phyloP scores from a whole-genome alignment of 2,329 filamentous ascomycete species.

The Phyllosticta ampelicida region DNA sequence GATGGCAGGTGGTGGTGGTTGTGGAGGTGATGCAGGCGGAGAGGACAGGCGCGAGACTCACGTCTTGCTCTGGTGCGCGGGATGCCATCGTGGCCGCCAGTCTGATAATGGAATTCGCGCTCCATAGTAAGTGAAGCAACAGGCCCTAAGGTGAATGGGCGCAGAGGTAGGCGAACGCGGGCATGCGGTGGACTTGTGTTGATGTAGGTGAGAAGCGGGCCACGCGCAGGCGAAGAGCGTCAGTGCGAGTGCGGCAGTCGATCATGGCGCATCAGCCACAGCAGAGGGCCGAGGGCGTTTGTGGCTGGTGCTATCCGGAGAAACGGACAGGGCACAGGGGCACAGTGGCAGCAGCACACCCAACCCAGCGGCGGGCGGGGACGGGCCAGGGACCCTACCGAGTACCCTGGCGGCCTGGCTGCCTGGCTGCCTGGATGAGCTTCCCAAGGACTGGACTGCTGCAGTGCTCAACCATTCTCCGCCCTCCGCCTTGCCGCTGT shows the following conservation, averaged over 20 bases:
- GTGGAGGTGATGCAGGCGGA: neutral
- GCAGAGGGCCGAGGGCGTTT: neutral
- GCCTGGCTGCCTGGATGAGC: neutral
- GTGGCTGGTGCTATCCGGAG: neutral
- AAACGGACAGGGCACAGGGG: neutral
- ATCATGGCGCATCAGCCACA: constrained; percentile 5
- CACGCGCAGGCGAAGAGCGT: too few species aligned
- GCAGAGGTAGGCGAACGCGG: neutral
- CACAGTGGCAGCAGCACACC: too few species aligned
- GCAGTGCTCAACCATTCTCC: neutral
- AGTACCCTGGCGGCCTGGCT: too few species aligned
- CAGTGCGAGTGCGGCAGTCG: neutral
- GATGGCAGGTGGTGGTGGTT: neutral
- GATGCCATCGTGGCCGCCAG: constrained; percentile 9
- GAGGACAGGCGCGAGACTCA: neutral
- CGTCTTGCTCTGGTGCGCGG: constrained; percentile 10
- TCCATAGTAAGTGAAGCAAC: constrained; percentile 21
- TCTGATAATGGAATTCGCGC: constrained; percentile 23
- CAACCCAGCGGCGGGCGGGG: neutral
- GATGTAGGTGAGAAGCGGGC: neutral
- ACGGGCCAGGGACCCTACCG: too few species aligned
- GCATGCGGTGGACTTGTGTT: neutral
- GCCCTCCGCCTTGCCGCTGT: neutral
- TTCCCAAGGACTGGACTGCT: neutral
- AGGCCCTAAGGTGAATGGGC: neutral